These are phyloP conservation scores for Hericium coralloides DNA, from an alignment of 768 basidiomycete species.

Conservation along the genomic window DNA sequence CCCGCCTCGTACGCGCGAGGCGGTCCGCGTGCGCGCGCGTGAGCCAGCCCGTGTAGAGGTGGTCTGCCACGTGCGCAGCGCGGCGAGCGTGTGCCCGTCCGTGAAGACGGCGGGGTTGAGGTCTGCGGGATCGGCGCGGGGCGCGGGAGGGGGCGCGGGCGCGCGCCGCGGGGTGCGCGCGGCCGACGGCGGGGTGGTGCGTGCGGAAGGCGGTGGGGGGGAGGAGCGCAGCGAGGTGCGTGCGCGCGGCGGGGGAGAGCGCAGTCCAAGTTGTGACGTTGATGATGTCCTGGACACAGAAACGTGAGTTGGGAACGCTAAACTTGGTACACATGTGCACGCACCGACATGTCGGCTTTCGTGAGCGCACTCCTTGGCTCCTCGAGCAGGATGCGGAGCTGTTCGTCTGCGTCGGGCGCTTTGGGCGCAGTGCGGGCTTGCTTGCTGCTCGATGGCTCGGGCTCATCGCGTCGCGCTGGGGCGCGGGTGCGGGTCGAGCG, in stretches of 20 bases:
- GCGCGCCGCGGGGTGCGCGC: conserved; percentile 24
- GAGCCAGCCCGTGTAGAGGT: conserved; percentile 44
- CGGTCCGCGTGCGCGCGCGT: conserved; percentile 33
- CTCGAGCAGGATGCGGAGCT: neutral
- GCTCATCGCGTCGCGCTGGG: neutral
- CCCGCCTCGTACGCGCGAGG: conserved; percentile 35
- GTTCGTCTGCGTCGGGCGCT: neutral
- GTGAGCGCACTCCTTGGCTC: neutral
- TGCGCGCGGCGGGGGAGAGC: conserved; percentile 34
- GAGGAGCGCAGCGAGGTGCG: conserved; percentile 29
- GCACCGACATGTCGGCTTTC: conserved; percentile 18
- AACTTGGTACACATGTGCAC: no score
- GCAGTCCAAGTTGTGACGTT: conserved; percentile 37
- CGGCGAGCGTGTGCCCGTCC: conserved; percentile 44
- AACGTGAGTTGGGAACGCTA: conserved; percentile 2
- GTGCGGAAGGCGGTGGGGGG: conserved; percentile 38
- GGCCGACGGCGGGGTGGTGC: conserved; percentile 24
- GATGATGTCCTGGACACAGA: conserved; percentile 38
- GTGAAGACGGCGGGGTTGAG: conserved; percentile 36
- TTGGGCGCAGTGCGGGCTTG: neutral
- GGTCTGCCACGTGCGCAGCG: conserved; percentile 50
- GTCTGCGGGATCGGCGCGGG: neutral
- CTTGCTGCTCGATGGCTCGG: neutral
- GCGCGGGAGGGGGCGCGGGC: conserved; percentile 11
- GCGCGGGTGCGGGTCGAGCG: neutral